Base-by-base conservation (phyloP, 768 basidiomycete species). In the Agaricus subrufescens region DNA sequence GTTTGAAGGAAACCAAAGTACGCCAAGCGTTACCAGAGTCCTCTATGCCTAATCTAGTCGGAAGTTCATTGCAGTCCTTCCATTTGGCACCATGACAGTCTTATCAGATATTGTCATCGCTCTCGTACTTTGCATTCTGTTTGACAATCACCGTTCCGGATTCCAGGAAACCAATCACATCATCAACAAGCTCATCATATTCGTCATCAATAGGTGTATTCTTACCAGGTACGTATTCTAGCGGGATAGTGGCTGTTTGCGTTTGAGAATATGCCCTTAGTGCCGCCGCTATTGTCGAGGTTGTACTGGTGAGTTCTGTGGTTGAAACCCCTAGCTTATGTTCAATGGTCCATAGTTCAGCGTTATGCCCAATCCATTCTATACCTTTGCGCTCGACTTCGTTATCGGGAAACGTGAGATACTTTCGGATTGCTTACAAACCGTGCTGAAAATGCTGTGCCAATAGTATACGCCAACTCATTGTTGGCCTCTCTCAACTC, bases 141-240 rank as follows among this genome's bases (percentile, higher is more conserved):
- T 82, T 25, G 62, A 72, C 37, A 72, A 63, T 52, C 76, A 72
- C 54, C 71, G 73, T 3, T 71, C 76, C 3, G 70, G 71, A 7
- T 74, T 75, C 49, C 61, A 66, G 19, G 71, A 73, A 47, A 79
- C 78, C 1, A 78, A 80, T 56, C 66, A 58, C 40, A 60, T 80
- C 25, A 74, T 80, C 45, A 75, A 76, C 60, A 73, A 65, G 43
- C 63, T 82, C 25, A 76, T 81, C 3, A 65, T 80, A 23, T 78
- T 73, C 56, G 75, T 77, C 2, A 77, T 80, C 42, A 78, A 81
- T 61, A 75, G 79, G 10, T 81, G 79, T 63, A 61, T 80, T 40
- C 64, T 82, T 25, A 82, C 80, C n/a, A 75, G 75, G 79, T 80
- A 58, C 38, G 78, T 70, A 47, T 39, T 44, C 26, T 29, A 2